Evolutionary conservation across 805 yeast genomes (phyloP).

Genomic region (Kodamaea jinghongensis): DNA sequence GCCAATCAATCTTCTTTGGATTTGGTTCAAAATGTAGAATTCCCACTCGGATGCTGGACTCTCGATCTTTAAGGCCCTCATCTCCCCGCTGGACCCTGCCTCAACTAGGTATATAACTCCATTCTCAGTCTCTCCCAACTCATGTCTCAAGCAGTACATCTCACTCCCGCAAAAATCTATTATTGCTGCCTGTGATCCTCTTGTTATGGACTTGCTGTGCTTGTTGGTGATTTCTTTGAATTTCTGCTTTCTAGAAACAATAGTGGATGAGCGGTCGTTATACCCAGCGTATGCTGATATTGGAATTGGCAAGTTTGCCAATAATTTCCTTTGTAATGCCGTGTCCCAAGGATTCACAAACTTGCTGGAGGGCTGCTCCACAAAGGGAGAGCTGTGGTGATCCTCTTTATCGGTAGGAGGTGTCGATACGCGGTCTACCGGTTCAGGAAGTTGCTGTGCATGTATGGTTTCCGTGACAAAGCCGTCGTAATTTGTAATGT

Average conservation of each 20-base stretch:
- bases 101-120: constrained; percentile 76
- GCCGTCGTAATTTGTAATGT: constrained; percentile 37
- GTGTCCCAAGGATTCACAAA: constrained; percentile 44
- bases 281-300: constrained; percentile 29
- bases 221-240: constrained; percentile 36
- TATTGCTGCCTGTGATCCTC: constrained; percentile 39
- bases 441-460: neutral
- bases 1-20: constrained; percentile 40
- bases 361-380: constrained; percentile 27
- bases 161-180: constrained; percentile 44
- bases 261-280: constrained; percentile 31
- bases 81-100: constrained; percentile 44
- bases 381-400: constrained; percentile 47
- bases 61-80: constrained; percentile 71
- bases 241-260: constrained; percentile 20
- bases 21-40: constrained; percentile 63
- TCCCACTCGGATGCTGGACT: constrained; percentile 77
- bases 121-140: constrained; percentile 78
- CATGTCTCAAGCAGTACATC: constrained; percentile 47
- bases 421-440: constrained; percentile 12
- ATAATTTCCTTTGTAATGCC: constrained; percentile 34
- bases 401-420: constrained; percentile 32
- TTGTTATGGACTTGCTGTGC: constrained; percentile 32
- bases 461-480: constrained; percentile 51
- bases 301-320: constrained; percentile 38